Conservation (phyloP, 192 early-diverging fungal species). For the Umbelopsis ramanniana region DNA sequence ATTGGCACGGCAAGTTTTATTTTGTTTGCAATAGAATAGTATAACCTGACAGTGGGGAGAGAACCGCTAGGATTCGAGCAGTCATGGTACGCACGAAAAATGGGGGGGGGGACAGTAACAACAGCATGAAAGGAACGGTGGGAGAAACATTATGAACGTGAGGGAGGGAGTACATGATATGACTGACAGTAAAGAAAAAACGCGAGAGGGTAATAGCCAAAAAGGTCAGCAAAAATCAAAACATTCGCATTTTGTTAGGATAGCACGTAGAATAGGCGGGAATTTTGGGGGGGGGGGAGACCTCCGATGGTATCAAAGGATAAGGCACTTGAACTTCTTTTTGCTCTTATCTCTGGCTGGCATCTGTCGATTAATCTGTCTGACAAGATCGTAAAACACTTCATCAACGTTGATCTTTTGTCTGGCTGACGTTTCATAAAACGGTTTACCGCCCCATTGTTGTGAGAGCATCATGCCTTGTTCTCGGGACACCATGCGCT, state of each 20-base stretch:
- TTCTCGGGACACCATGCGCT: constrained; percentile 68
- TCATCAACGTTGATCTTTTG: constrained; percentile 90
- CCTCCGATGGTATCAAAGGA: constrained; percentile 25
- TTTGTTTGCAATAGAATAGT: too few species aligned
- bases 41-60: too few species aligned
- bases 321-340: constrained; percentile 42
- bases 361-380: constrained; percentile 85
- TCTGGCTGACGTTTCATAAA: constrained; percentile 89
- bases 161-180: not conserved
- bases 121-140: not conserved
- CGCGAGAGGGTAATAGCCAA: not conserved
- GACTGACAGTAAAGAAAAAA: not conserved
- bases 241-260: not conserved
- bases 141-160: constrained; percentile 4
- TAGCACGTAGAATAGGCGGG: not conserved
- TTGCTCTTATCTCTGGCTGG: constrained; percentile 62
- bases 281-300: not conserved
- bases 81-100: not conserved
- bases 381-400: constrained; percentile 90
- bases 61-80: not conserved
- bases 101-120: not conserved
- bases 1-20: too few species aligned
- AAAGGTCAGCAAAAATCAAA: not conserved
- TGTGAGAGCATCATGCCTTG: constrained; percentile 70
- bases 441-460: constrained; percentile 68